These are phyloP conservation scores for Phytophthora uliginosa DNA, from an alignment of 352 stramenopile species.

Conservation along the genomic window DNA sequence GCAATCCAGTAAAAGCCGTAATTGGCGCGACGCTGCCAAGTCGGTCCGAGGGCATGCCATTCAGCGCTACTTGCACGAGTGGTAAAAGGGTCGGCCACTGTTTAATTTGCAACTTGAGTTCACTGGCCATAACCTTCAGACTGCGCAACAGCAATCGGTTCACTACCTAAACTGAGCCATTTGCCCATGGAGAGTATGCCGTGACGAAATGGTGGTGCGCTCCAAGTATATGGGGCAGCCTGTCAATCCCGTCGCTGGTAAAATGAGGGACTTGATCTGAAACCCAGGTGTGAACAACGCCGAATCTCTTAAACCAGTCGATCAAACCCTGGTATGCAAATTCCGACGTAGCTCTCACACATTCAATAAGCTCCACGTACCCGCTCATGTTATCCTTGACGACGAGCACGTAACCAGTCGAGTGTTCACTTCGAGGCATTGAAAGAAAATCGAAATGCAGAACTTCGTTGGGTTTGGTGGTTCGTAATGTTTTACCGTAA, in stretches of 20 bases:
- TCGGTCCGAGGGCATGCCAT: constrained; percentile 12
- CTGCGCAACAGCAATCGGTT: background rate
- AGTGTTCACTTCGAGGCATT: background rate
- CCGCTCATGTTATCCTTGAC: background rate
- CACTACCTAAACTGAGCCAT: background rate
- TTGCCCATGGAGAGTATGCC: background rate
- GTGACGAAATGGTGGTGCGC: background rate
- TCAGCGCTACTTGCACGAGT: constrained; percentile 23
- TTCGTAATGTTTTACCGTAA: background rate
- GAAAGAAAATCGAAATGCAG: background rate
- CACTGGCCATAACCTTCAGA: background rate
- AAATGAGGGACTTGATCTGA: background rate
- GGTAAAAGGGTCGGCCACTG: background rate
- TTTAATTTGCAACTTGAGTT: background rate
- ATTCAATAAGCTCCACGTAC: background rate
- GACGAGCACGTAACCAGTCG: background rate
- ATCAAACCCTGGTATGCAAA: background rate
- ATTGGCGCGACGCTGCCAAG: constrained; percentile 1
- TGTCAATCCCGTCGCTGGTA: background rate
- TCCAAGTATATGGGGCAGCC: background rate
- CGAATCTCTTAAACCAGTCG: background rate
- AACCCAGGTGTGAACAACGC: background rate
- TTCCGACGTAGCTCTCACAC: background rate
- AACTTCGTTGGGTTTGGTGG: background rate
- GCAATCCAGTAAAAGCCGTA: constrained; percentile 23